Base-by-base conservation (phyloP, 2,329 filamentous ascomycete genomes). In the Fusarium protoensiforme region DNA sequence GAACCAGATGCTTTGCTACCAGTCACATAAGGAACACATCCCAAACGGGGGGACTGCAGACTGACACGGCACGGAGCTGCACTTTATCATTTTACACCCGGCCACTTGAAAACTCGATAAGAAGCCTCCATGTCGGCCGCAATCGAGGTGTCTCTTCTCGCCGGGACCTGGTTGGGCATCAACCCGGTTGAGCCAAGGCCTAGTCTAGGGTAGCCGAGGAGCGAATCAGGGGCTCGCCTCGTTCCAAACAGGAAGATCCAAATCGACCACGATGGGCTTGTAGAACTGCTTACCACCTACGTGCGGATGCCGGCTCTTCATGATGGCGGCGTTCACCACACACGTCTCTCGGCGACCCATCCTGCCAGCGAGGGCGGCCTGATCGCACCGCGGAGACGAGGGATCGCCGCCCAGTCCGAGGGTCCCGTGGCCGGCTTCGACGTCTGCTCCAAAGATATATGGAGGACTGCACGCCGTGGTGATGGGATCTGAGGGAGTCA, bases 261-360 rank as follows among this genome's bases (percentile, higher is more conserved):
- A 78, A 79, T 97, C 94, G 14, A 97, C 91, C n/a, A 97, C 92
- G 74, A 97, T 92, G 22, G 94, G 92, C 79, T 95, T 93, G 81
- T 95, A 91, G 82, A 93, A 91, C 69, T 82, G 86, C 80, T 91
- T 93, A 18, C 90, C 90, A 2, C 85, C 87, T 1, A 75, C 77
- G 71, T 92, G 90, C 58, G 92, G 92, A 82, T 90, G 92, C 69
- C 88, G 91, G 24, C 87, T 91, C 48, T 90, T 90, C 86, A 93
- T 88, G 70, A 95, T 91, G 22, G 94, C 91, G 31, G 93, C 93
- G 82, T 97, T 97, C 75, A 96, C 88, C 61, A 97, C 84, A 78
- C 91, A 95, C 1, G 93, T 96, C 83, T 96, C 92, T 68, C 79
- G 84, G 75, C 89, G 86, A 53, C 85, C 84, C 73, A 83, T 79